A percentile compares a stretch with the other conserved stretches of the same genome.
Evolutionary conservation across 352 stramenopile genomes (phyloP).

Genomic region (Elongisporangium undulatum): DNA sequence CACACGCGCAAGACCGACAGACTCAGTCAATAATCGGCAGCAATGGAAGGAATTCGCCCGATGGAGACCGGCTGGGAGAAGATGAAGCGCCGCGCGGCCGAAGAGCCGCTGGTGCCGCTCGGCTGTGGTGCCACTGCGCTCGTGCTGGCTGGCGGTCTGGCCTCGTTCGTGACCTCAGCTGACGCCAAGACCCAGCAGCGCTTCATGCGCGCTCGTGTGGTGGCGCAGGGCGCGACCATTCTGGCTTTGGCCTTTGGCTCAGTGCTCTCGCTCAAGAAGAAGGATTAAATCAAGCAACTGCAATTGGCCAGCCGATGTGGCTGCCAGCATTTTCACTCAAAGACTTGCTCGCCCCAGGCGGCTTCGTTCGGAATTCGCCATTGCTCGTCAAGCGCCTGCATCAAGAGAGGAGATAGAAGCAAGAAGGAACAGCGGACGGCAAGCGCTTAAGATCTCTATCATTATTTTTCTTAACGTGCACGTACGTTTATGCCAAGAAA

Average conservation of each 20-base stretch:
- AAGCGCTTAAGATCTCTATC: constrained; percentile 10
- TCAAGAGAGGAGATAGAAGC: neutral
- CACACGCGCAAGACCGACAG: neutral
- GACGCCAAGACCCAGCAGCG: constrained; percentile 74
- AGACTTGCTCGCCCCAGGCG: neutral
- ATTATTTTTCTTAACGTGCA: constrained; percentile 5
- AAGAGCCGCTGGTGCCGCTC: constrained; percentile 77
- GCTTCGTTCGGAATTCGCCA: neutral
- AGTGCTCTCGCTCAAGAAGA: constrained; percentile 54
- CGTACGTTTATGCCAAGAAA: constrained; percentile 64
- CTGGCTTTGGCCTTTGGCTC: constrained; percentile 61
- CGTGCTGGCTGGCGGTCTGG: constrained; percentile 57
- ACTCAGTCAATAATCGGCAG: neutral
- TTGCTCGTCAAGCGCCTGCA: neutral
- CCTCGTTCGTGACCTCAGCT: constrained; percentile 58
- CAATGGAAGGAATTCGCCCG: constrained; percentile 33
- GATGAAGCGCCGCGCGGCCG: constrained; percentile 65
- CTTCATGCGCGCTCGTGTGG: constrained; percentile 74
- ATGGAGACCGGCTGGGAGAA: constrained; percentile 75
- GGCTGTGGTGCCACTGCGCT: constrained; percentile 57
- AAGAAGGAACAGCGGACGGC: neutral
- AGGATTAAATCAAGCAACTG: constrained; percentile 23
- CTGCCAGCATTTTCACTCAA: neutral
- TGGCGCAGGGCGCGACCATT: constrained; percentile 70
- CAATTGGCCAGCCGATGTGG: neutral